These are phyloP conservation scores for Isatis lusitanica DNA, from an alignment of 441 rosid species.

Conservation along the genomic window DNA sequence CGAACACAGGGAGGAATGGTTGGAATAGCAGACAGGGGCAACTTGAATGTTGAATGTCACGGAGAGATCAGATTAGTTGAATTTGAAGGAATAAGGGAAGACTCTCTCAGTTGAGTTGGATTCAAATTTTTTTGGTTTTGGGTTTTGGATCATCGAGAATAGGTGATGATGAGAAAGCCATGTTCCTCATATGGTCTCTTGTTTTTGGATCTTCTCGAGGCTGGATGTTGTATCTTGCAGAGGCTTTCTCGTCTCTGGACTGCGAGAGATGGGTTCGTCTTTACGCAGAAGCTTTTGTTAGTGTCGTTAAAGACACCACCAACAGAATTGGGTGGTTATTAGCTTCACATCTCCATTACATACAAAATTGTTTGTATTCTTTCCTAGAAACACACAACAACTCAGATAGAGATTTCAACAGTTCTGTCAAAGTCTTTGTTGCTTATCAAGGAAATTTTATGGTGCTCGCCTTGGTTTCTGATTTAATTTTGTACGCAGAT, in stretches of 20 bases:
- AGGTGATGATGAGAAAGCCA: constrained; percentile 8
- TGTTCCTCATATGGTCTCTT: background rate
- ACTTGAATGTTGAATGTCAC: constrained; percentile 16
- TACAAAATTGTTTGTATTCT: constrained; percentile 25
- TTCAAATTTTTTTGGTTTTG: background rate
- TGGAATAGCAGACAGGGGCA: constrained; percentile 24
- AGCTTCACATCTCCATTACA: constrained; percentile 18
- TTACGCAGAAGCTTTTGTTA: background rate
- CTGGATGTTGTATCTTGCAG: constrained; percentile 1
- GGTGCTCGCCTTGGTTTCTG: background rate
- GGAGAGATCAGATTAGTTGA: constrained; percentile 6
- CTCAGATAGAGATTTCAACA: constrained; percentile 17
- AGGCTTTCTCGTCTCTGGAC: constrained; percentile 18
- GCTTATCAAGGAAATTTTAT: constrained; percentile 2
- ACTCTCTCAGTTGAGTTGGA: constrained; percentile 4
- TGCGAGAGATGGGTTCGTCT: background rate
- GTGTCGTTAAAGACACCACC: constrained; percentile 14
- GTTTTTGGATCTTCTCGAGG: background rate
- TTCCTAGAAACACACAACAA: constrained; percentile 16
- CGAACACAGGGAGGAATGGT: constrained; percentile 37
- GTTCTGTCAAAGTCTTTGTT: constrained; percentile 15
- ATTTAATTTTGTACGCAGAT: background rate
- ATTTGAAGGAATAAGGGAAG: constrained; percentile 3
- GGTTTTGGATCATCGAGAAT: background rate
- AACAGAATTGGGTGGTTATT: constrained; percentile 9